A percentile compares a stretch with the other conserved stretches of the same genome.
Evolutionary conservation across 164 flowering plant genomes (phyloP).

Genomic region (Aristolochia californica): DNA sequence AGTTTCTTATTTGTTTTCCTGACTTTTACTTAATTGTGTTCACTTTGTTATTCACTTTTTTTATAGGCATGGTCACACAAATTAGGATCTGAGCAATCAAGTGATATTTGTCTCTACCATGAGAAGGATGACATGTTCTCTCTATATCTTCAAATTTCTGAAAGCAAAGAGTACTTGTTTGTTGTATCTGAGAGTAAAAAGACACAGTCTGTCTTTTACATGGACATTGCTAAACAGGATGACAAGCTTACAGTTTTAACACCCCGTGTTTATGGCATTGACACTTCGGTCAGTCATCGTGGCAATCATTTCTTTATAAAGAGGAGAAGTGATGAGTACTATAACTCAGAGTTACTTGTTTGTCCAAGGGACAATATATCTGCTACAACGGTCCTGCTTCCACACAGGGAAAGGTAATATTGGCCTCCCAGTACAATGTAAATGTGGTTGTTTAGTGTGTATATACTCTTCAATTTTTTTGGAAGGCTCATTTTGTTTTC

Average conservation of each 20-base stretch:
- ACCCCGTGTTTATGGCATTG: slow-evolving; percentile 66
- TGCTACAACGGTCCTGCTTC: slow-evolving; percentile 55
- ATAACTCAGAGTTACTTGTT: slow-evolving; percentile 76
- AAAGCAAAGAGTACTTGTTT: slow-evolving; percentile 77
- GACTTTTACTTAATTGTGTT: neutral
- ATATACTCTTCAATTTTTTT: neutral
- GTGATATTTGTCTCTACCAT: slow-evolving; percentile 24
- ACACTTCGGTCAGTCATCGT: slow-evolving; percentile 77
- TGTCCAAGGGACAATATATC: slow-evolving; percentile 58
- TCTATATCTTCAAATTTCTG: slow-evolving; percentile 65
- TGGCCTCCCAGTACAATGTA: neutral
- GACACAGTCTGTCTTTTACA: slow-evolving; percentile 59
- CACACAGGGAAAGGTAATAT: slow-evolving; percentile 74
- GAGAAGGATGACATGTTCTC: slow-evolving; percentile 60
- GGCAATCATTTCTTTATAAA: slow-evolving; percentile 37
- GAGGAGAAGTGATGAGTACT: slow-evolving; percentile 31
- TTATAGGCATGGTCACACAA: slow-evolving; percentile 24
- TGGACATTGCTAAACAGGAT: slow-evolving; percentile 54
- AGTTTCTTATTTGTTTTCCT: neutral
- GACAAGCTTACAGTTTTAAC: slow-evolving; percentile 63
- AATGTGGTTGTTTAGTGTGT: neutral
- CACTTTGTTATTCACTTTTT: neutral
- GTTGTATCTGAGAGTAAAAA: slow-evolving; percentile 74
- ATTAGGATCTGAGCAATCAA: slow-evolving; percentile 20
- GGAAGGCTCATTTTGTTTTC: neutral